Evolutionary conservation across 345 rosid genomes (phyloP).

Genomic region (Populus ilicifolia): DNA sequence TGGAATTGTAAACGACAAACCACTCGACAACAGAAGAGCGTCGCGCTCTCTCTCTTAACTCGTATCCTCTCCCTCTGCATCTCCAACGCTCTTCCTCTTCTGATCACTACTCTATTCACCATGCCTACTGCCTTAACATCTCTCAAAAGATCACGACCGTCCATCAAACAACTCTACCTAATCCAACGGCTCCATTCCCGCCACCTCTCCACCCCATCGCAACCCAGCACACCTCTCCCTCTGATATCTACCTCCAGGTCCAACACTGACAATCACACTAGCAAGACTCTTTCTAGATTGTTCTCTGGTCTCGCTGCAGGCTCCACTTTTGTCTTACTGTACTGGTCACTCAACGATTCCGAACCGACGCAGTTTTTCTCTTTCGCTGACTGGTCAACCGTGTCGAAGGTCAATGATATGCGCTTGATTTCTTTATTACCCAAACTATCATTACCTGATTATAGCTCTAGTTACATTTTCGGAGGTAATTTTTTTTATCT

Average conservation of each 20-base stretch:
- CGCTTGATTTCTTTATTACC: constrained; percentile 28
- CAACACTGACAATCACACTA: neutral
- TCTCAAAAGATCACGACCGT: constrained; percentile 39
- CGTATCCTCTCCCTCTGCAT: too few relatives aligned
- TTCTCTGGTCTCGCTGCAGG: constrained; percentile 48
- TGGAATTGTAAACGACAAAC: too few relatives aligned
- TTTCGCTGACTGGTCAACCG: constrained; percentile 49
- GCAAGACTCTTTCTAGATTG: constrained; percentile 39
- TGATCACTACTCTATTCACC: neutral
- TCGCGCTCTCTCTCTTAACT: too few relatives aligned
- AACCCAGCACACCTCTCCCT: constrained; percentile 31
- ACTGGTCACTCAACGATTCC: constrained; percentile 36
- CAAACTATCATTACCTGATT: constrained; percentile 61
- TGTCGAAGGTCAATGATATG: constrained; percentile 24
- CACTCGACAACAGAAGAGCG: too few relatives aligned
- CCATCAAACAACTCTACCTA: constrained; percentile 27
- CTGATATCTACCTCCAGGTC: constrained; percentile 14
- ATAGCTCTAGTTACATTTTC: constrained; percentile 52
- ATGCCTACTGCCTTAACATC: constrained; percentile 39
- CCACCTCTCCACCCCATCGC: constrained; percentile 29
- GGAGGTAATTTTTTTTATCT: constrained; percentile 40
- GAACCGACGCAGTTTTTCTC: constrained; percentile 33
- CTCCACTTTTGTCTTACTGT: constrained; percentile 59
- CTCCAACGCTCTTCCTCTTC: neutral
- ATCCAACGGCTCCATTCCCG: constrained; percentile 49